Conservation (phyloP, 495 filamentous ascomycete species). For the Lophium mytilinum region DNA sequence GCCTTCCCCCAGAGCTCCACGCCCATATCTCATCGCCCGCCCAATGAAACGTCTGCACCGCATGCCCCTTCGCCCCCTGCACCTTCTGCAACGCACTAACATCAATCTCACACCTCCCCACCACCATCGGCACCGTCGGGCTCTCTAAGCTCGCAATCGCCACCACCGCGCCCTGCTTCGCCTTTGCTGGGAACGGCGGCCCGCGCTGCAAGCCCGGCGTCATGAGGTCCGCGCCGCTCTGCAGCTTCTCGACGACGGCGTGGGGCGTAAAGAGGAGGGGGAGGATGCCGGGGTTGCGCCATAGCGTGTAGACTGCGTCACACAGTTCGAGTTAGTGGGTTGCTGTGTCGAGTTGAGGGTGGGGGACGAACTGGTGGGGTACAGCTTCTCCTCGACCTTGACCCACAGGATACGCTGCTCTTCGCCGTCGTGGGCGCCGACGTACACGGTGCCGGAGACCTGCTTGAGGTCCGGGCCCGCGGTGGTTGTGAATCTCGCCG, state of each 20-base stretch:
- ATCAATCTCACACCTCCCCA: constrained; percentile 62
- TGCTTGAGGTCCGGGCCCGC: constrained; percentile 56
- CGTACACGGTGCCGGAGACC: constrained; percentile 58
- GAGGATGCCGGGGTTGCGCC: constrained; percentile 54
- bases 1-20: constrained; percentile 49
- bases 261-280: constrained; percentile 57
- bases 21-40: constrained; percentile 66
- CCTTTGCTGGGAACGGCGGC: constrained; percentile 56
- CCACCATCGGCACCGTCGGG: constrained; percentile 54
- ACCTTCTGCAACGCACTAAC: constrained; percentile 50
- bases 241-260: constrained; percentile 56
- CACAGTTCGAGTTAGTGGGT: background rate
- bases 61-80: constrained; percentile 57
- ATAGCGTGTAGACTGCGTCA: constrained; percentile 53
- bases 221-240: constrained; percentile 65
- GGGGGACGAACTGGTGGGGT: constrained; percentile 43
- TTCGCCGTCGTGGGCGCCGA: constrained; percentile 47
- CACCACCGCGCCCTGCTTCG: constrained; percentile 54
- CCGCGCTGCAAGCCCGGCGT: constrained; percentile 62
- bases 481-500: constrained; percentile 63
- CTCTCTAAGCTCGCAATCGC: constrained; percentile 57
- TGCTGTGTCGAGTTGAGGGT: background rate
- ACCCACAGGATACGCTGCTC: constrained; percentile 65
- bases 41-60: constrained; percentile 63
- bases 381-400: constrained; percentile 56